Evolutionary conservation across 2,329 filamentous ascomycete genomes (phyloP), one percentile per base, ranked within the genome.

Genomic region (Xenoacremonium recifei): DNA sequence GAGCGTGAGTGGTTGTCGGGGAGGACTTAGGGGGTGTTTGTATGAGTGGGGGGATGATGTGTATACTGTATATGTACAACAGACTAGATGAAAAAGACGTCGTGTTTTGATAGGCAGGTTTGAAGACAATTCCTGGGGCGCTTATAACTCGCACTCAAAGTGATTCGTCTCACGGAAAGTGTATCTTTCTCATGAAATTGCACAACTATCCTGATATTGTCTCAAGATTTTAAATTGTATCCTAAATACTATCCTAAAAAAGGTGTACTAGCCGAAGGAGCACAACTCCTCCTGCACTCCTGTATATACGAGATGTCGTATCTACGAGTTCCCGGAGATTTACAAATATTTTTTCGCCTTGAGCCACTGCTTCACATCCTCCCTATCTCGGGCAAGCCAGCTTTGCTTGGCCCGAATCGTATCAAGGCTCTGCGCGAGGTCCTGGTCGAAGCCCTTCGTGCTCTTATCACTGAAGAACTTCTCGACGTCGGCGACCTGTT

Each of bases 401-500:
- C 50, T 57, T 47, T 59, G 56, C 80, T 96, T 97, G 41, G 90
- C 90, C 47, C 80, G 80, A 58, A 96, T 85, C 4, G 84, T 77
- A 64, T 97, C 92, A 54, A 86, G 77, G 64, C 86, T 92, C 73
- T 97, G 92, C n/a, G 89, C 89, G 44, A 97, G 73, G 36, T 87
- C 84, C 63, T 91, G 84, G 60, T 95, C 89, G 59, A 89, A 97
- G 32, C 89, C 80, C 66, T 76, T 95, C 47, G 85, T 95, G 63
- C 87, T 89, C 73, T 88, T 89, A 50, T 77, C 72, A 23, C 73
- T 75, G 62, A 96, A 97, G 77, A 96, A 97, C 5, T 73, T 71
- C 65, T 92, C 76, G 18, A 96, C 83, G 47, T 84, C 78, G 49
- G 82, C 76, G 44, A 92, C 73, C 68, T 96, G 89, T 55, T 86